Percentiles rank a stretch among this genome's conserved stretches.
Conservation (phyloP, 108 stramenopile genomes). For the Cyclotella baltica region DNA sequence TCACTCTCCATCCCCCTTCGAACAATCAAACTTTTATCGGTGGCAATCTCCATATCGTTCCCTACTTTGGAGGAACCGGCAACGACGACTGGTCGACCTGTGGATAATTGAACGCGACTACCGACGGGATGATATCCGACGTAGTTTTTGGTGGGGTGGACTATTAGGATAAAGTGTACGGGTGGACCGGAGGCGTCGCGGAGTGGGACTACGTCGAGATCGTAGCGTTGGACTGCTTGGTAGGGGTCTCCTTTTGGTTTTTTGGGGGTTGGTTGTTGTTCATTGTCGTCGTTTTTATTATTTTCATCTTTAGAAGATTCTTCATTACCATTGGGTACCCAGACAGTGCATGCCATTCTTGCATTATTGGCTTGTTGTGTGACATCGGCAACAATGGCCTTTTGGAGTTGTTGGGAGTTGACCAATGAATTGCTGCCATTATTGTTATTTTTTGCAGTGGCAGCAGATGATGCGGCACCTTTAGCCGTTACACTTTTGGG, state of each 20-base stretch:
- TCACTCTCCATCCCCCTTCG: slow-evolving; percentile 57
- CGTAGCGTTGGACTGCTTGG: slow-evolving; percentile 72
- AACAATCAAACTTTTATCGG: slow-evolving; percentile 48
- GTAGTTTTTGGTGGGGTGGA: slow-evolving; percentile 52
- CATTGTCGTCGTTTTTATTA: background rate
- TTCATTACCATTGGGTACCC: slow-evolving; percentile 48
- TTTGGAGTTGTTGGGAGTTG: slow-evolving; percentile 39
- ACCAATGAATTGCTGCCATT: slow-evolving; percentile 16
- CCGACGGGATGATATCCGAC: slow-evolving; percentile 72
- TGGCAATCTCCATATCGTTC: slow-evolving; percentile 3
- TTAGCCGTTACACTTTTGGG: slow-evolving; percentile 47
- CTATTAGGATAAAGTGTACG: slow-evolving; percentile 70
- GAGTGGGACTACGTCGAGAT: slow-evolving; percentile 82
- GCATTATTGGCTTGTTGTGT: slow-evolving; percentile 61
- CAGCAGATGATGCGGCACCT: background rate
- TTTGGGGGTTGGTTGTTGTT: slow-evolving; percentile 16
- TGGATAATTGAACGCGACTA: slow-evolving; percentile 82
- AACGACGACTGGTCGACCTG: slow-evolving; percentile 65
- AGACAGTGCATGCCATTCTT: slow-evolving; percentile 85
- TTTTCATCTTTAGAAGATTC: background rate
- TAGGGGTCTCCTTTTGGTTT: slow-evolving; percentile 32
- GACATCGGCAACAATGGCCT: slow-evolving; percentile 82
- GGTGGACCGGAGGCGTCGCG: slow-evolving; percentile 81
- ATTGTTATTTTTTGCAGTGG: slow-evolving; percentile 8
- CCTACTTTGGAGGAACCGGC: background rate